Conservation (phyloP, 495 filamentous ascomycete species). For the Daldinia loculata region DNA sequence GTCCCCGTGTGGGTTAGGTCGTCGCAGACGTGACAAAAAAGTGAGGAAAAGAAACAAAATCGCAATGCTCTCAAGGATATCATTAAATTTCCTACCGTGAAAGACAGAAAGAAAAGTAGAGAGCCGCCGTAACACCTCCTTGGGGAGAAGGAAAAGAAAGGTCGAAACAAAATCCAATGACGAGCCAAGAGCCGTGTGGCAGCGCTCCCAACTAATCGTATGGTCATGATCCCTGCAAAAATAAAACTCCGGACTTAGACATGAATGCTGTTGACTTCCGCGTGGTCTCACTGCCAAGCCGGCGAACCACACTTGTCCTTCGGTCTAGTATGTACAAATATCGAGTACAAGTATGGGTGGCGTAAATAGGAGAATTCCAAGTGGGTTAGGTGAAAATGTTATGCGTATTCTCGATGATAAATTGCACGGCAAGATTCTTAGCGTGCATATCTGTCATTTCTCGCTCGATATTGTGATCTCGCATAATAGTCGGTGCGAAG, state of each 20-base stretch:
- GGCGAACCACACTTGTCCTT: slow-evolving; percentile 6
- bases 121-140: slow-evolving; percentile 39
- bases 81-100: slow-evolving; percentile 47
- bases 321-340: slow-evolving; percentile 40
- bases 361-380: slow-evolving; percentile 1
- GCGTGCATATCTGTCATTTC: slow-evolving; percentile 96
- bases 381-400: slow-evolving; percentile 67
- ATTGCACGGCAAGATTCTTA: slow-evolving; percentile 90
- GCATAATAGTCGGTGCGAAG: slow-evolving; percentile 97
- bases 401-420: slow-evolving; percentile 85
- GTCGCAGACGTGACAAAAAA: slow-evolving; percentile 7
- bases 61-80: slow-evolving; percentile 47
- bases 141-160: slow-evolving; percentile 39
- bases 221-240: slow-evolving; percentile 33
- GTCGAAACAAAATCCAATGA: slow-evolving; percentile 36
- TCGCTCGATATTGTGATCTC: slow-evolving; percentile 83
- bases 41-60: slow-evolving; percentile 15
- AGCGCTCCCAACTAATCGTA: slow-evolving; percentile 13
- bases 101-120: slow-evolving; percentile 43
- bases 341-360: slow-evolving; percentile 12
- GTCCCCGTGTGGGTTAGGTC: not conserved
- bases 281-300: slow-evolving; percentile 4
- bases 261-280: slow-evolving; percentile 23
- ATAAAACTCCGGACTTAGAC: slow-evolving; percentile 20
- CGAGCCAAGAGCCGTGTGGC: slow-evolving; percentile 3